Percentiles rank a stretch among this genome's conserved stretches.
These are phyloP conservation scores for Phytophthora megakarya DNA, from an alignment of 352 stramenopile genomes.

Conservation along the genomic window DNA sequence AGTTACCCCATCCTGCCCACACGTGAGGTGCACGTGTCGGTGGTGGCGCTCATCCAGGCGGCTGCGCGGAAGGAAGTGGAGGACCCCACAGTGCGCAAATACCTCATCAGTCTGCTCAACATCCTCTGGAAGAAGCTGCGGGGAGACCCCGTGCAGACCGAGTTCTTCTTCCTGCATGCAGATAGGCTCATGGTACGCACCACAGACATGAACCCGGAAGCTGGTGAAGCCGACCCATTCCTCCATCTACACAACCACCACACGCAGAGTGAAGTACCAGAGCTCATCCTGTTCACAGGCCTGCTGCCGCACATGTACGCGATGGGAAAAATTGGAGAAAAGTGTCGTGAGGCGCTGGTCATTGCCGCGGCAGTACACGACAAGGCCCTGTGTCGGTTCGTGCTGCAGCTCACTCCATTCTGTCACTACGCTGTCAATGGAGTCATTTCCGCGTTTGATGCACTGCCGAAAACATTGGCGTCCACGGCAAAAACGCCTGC, in stretches of 20 bases:
- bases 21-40: constrained; percentile 77
- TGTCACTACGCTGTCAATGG: constrained; percentile 88
- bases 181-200: constrained; percentile 59
- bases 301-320: constrained; percentile 88
- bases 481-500: constrained; percentile 28
- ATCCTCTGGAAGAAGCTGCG: constrained; percentile 88
- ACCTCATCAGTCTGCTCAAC: constrained; percentile 81
- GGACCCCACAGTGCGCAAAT: constrained; percentile 84
- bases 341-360: constrained; percentile 82
- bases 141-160: constrained; percentile 81
- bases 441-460: constrained; percentile 82
- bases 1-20: constrained; percentile 86
- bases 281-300: constrained; percentile 84
- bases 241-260: constrained; percentile 43
- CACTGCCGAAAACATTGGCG: constrained; percentile 69
- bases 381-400: constrained; percentile 75
- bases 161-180: constrained; percentile 87
- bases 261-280: constrained; percentile 60
- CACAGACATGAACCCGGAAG: constrained; percentile 34
- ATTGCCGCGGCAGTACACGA: constrained; percentile 82
- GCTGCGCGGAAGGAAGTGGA: constrained; percentile 82
- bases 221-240: constrained; percentile 25
- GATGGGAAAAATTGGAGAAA: constrained; percentile 76
- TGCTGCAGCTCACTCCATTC: constrained; percentile 87
- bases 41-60: constrained; percentile 81